Evolutionary conservation across 1,139 yeast species (phyloP), one percentile per base, ranked within the genome.

Genomic region (Pichia norvegensis): DNA sequence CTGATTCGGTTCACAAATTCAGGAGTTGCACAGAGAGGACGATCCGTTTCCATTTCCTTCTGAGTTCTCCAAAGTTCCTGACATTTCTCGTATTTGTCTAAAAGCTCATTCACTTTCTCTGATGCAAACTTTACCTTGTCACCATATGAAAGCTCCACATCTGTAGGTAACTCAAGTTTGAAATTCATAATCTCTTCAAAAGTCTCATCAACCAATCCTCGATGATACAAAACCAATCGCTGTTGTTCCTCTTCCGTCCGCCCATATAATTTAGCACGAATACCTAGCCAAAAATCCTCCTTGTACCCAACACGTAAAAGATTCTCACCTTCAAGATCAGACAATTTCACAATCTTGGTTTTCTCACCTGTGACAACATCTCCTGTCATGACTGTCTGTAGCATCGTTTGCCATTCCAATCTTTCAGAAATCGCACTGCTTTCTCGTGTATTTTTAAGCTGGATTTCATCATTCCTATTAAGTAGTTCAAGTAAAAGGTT

Each of bases 401-500:
- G 70, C 96, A 92, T 87, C 0, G 94, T 79, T 63, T 92, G 97
- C 98, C 98, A 92, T 66, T 90, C 97, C 25, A 90, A 70, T 42
- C 98, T 70, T 61, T 88, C 97, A 27, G 81, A 63, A 20, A 86
- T 79, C 21, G 76, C 74, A 2, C 85, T 84, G 54, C 82, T 85
- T 45, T 76, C 72, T 33, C 67, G 67, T 39, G 73, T 72, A 41
- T 59, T 50, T 37, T 56, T 53, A 16, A 62, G 43, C 36, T 61
- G 64, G 17, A 61, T 59, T 43, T 62, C 65, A 37, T 60, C 64
- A 43, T 59, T 62, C 35, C 67, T 67, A 47, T 67, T 66, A 38
- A 75, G 57, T 40, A 70, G 67, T 27, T 75, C 69, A 40, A 70
- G 61, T 47, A 68, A 64, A 36, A 69, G 67, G 43, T 61, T 64